Percentiles rank a stretch among this genome's conserved stretches.
Evolutionary conservation across 371 early-diverging fungal species (phyloP).

Genomic region (Mucor plumbeus): DNA sequence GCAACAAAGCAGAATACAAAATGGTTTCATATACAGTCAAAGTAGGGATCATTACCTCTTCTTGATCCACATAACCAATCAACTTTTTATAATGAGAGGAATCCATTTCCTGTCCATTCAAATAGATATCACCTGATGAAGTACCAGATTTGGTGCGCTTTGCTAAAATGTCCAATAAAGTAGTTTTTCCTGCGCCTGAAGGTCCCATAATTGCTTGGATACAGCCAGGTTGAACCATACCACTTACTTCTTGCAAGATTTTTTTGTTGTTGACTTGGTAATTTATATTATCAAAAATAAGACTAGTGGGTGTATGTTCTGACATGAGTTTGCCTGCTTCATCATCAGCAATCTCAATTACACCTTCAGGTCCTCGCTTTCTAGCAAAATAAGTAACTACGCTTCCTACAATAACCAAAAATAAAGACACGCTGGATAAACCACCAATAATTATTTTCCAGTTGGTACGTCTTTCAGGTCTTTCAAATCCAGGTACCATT

Average conservation of each 20-base stretch:
- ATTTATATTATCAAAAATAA: slow-evolving; percentile 71
- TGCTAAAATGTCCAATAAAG: slow-evolving; percentile 79
- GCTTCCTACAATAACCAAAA: slow-evolving; percentile 53
- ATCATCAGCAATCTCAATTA: slow-evolving; percentile 59
- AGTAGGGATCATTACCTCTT: slow-evolving; percentile 83
- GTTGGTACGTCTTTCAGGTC: slow-evolving; percentile 62
- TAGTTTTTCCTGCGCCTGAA: slow-evolving; percentile 74
- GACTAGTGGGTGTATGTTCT: slow-evolving; percentile 70
- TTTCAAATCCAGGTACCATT: slow-evolving; percentile 81
- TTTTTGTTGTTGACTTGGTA: slow-evolving; percentile 52
- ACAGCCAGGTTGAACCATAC: slow-evolving; percentile 81
- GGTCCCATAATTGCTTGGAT: slow-evolving; percentile 88
- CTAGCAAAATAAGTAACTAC: slow-evolving; percentile 52
- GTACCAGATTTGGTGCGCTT: slow-evolving; percentile 67
- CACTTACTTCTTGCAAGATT: slow-evolving; percentile 71
- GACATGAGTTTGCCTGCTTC: slow-evolving; percentile 76
- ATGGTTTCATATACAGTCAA: slow-evolving; percentile 86
- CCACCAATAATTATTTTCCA: slow-evolving; percentile 66
- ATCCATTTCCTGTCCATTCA: slow-evolving; percentile 67
- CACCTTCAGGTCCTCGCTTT: slow-evolving; percentile 28
- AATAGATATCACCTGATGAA: slow-evolving; percentile 65
- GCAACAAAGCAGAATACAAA: slow-evolving; percentile 78
- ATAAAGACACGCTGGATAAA: slow-evolving; percentile 61
- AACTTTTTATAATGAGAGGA: slow-evolving; percentile 62
- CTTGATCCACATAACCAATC: slow-evolving; percentile 87